Percentiles rank a stretch among this genome's conserved stretches.
phyloP scores from a whole-genome alignment of 164 flowering plant genomes.

The Umbellularia californica region DNA sequence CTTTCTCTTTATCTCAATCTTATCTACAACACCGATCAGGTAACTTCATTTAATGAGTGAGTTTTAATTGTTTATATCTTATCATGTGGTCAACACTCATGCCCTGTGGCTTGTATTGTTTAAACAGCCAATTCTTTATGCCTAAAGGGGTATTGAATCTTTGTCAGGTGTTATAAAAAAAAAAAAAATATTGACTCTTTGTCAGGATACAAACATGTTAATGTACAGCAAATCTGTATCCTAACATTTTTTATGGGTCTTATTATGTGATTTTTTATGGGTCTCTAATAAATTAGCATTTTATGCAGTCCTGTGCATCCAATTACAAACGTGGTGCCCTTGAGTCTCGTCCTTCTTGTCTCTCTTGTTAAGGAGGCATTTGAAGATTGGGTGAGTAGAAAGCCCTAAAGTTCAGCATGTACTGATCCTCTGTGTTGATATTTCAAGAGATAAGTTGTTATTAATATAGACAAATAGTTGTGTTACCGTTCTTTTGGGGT shows the following conservation, averaged over 20 bases:
- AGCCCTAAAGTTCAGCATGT: background rate
- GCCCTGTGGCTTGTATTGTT: background rate
- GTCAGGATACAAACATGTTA: background rate
- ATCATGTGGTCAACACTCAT: background rate
- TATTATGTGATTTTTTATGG: background rate
- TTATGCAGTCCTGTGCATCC: slow-evolving; percentile 90
- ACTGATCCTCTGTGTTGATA: background rate
- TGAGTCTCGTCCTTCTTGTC: slow-evolving; percentile 78
- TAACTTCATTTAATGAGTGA: slow-evolving; percentile 18
- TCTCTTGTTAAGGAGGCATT: slow-evolving; percentile 96
- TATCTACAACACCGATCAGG: slow-evolving; percentile 94
- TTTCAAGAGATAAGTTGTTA: background rate
- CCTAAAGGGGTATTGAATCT: background rate
- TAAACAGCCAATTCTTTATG: background rate
- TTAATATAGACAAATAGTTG: background rate
- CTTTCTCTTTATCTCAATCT: slow-evolving; percentile 89
- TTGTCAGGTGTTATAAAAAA: too few relatives aligned
- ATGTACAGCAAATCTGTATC: background rate
- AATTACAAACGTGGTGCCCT: slow-evolving; percentile 80
- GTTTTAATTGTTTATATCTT: background rate
- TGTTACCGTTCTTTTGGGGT: background rate
- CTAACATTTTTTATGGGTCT: background rate
- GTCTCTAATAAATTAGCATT: background rate
- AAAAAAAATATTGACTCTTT: background rate
- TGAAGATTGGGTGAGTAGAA: slow-evolving; percentile 92